These are phyloP conservation scores for Rhizophlyctis rosea DNA, from an alignment of 192 early-diverging fungal genomes.

Conservation along the genomic window DNA sequence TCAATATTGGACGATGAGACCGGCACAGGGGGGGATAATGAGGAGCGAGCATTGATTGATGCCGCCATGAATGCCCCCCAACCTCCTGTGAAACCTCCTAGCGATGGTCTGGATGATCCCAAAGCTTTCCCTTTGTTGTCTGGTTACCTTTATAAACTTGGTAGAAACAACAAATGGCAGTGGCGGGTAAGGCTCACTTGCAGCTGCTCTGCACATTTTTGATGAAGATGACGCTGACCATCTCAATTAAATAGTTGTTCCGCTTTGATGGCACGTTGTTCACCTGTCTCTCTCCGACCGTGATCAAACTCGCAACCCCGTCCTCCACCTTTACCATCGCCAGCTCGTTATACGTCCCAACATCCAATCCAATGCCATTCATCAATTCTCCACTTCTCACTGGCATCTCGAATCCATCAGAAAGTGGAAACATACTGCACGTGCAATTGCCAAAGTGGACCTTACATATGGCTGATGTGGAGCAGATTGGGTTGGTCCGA, in stretches of 20 bases:
- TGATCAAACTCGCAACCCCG: not conserved
- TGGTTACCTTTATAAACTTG: slow-evolving; percentile 21
- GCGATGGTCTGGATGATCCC: too few species aligned
- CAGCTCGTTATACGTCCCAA: slow-evolving; percentile 3
- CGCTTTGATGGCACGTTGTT: slow-evolving; percentile 17
- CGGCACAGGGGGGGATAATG: too few species aligned
- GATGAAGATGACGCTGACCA: too few species aligned
- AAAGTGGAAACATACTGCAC: too few species aligned
- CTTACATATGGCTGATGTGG: slow-evolving; percentile 13
- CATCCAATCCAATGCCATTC: slow-evolving; percentile 5
- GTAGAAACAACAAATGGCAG: slow-evolving; percentile 15
- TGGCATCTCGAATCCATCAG: not conserved
- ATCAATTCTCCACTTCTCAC: slow-evolving; percentile 2
- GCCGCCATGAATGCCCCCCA: too few species aligned
- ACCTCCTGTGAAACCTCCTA: too few species aligned
- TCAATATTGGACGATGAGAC: too few species aligned
- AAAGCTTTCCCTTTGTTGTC: slow-evolving; percentile 16
- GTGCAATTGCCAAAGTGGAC: slow-evolving; percentile 23
- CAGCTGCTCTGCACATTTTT: too few species aligned
- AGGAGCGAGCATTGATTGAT: too few species aligned
- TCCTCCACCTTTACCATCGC: slow-evolving; percentile 6
- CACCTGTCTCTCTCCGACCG: slow-evolving; percentile 11
- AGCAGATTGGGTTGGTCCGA: slow-evolving; percentile 12
- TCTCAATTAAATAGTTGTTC: not conserved
- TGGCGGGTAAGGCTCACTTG: slow-evolving; percentile 25